Conservation (phyloP, 257 asterid species). For the Parsonsia alboflavescens region DNA sequence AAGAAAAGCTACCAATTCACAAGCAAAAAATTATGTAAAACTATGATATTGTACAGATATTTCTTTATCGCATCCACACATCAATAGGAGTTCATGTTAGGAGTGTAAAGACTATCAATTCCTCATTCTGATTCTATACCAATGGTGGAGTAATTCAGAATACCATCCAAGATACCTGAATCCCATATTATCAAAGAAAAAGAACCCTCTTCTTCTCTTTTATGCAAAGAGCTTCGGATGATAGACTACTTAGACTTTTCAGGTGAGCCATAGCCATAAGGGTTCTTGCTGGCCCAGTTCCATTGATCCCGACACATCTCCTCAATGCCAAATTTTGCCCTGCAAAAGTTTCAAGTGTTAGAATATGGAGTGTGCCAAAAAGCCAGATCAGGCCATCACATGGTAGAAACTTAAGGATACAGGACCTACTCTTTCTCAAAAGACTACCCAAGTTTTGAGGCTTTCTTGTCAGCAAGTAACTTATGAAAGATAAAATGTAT, state of each 20-base stretch:
- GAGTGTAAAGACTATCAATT: not conserved
- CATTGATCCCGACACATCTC: conserved; percentile 96
- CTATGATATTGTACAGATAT: not conserved
- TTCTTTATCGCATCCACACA: not conserved
- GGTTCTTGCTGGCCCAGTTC: conserved; percentile 99
- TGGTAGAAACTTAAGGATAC: not conserved
- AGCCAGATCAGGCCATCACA: not conserved
- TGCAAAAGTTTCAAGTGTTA: conserved; percentile 17
- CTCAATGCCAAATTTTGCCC: conserved; percentile 73
- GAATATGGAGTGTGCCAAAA: not conserved
- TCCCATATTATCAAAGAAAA: not conserved
- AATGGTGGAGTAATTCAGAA: not conserved
- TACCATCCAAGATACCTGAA: not conserved
- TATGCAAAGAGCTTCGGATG: not conserved
- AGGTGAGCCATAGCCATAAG: conserved; percentile 59
- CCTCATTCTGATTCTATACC: not conserved
- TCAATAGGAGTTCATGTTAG: not conserved
- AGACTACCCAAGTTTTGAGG: not conserved
- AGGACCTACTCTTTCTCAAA: too few species aligned
- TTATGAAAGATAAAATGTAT: not conserved
- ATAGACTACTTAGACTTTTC: conserved; percentile 29
- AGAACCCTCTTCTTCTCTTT: too few species aligned
- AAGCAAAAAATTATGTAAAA: not conserved
- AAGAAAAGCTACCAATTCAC: not conserved
- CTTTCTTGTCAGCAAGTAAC: not conserved